A percentile compares a stretch with the other conserved stretches of the same genome.
Evolutionary conservation across 768 basidiomycete genomes (phyloP).

Genomic region (Boletus subparvulus): DNA sequence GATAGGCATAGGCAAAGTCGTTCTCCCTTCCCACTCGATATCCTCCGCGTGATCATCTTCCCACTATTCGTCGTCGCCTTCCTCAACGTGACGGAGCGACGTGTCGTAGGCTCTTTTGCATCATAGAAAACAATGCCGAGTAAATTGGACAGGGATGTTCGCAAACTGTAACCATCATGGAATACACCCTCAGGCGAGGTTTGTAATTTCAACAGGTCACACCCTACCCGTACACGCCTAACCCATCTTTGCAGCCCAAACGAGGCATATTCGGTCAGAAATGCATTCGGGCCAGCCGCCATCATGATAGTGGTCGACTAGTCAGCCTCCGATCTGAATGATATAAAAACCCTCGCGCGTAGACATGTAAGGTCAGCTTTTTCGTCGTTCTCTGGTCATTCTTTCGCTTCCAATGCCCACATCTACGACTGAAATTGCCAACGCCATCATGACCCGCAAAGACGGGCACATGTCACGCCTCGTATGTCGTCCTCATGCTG

Average conservation of each 20-base stretch:
- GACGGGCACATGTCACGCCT: too few relatives aligned
- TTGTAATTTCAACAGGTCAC: too few relatives aligned
- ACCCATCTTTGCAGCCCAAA: too few relatives aligned
- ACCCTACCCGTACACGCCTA: background rate
- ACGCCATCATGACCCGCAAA: background rate
- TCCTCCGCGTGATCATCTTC: too few relatives aligned
- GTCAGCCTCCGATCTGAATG: background rate
- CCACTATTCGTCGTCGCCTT: too few relatives aligned
- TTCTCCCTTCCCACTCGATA: too few relatives aligned
- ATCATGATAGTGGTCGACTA: background rate
- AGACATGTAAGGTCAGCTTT: background rate
- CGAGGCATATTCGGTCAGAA: background rate
- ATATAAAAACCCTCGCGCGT: background rate
- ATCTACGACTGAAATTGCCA: background rate
- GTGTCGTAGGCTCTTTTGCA: too few relatives aligned
- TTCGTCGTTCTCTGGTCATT: background rate
- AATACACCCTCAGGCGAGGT: too few relatives aligned
- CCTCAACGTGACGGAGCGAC: too few relatives aligned
- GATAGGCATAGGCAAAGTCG: too few relatives aligned
- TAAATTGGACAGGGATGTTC: too few relatives aligned
- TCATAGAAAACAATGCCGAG: too few relatives aligned
- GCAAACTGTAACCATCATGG: background rate
- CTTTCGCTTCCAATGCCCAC: background rate
- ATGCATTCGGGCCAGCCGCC: background rate
- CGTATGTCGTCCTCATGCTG: slow-evolving; percentile 1